Base-by-base conservation (phyloP, 116 monocot species). In the Posidonia oceanica region DNA sequence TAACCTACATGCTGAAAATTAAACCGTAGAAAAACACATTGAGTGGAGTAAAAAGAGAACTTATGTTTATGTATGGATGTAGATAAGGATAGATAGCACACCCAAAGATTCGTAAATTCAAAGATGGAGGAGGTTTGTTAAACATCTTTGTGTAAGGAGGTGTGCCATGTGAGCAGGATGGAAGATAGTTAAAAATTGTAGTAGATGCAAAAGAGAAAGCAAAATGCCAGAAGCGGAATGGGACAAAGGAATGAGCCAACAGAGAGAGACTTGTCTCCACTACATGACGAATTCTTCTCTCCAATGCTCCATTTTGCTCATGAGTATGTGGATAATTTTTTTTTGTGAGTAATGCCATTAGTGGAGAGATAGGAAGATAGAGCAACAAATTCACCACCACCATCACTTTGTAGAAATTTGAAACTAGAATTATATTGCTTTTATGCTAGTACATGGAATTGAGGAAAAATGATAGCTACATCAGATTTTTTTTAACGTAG, bases 301-400 rank as follows among this genome's bases (percentile, higher is more conserved):
- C 17, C 0, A 22, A 0, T 18, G 52, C 21, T 5, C 52, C 68
- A 53, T 68, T 68, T 42, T 68, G 44, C 10, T 68, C 68, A 53
- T 68, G 52, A 2, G 68, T 68, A 14, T 68, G 3, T 10, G 42
- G 66, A 41, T 38, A 66, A 16, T 5, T 0, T 39, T 10, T 10
- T 39, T 1, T 17, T 16, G 13, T 66, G 41, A 7, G 16, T 14
- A 66, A 66, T 66, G 0, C 66, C 13, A 0, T 0, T 7, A 23
- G 16, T 13, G 3, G 3, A 3, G 14, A 66, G 22, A 68, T 68
- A 52, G 20, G 68, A 68, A 14, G 52, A n/a, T 8, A 61, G 15
- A 36, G 68, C n/a, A 14, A 4, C 5, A 42, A 36, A 66, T 66
- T 66, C 66, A 16, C 66, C 66, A 36, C 66, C 39, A n/a, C 16